Percentiles rank a stretch among this genome's conserved stretches.
Evolutionary conservation across 169 alveolate genomes (phyloP).

Genomic region (Plasmodium billcollinsi): DNA sequence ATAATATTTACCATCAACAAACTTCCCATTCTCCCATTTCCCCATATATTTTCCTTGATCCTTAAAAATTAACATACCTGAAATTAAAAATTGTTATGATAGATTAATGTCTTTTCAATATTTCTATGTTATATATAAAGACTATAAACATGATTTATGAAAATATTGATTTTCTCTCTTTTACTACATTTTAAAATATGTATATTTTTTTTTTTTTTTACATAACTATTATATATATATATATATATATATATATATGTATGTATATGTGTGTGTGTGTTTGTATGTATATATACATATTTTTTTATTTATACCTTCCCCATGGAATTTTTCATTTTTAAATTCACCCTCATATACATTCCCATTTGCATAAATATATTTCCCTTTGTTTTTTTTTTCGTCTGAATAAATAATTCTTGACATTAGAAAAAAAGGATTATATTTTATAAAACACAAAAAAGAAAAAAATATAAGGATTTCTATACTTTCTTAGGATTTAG

Average conservation of each 20-base stretch:
- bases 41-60: conserved; percentile 51
- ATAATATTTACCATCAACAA: conserved; percentile 31
- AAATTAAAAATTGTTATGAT: neutral
- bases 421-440: conserved; percentile 14
- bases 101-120: neutral
- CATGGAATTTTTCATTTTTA: conserved; percentile 66
- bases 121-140: no score
- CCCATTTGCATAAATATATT: conserved; percentile 58
- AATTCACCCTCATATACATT: conserved; percentile 56
- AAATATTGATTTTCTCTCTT: neutral
- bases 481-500: no score
- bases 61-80: conserved; percentile 54
- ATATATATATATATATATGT: neutral
- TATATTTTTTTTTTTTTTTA: neutral
- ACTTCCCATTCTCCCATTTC: conserved; percentile 61
- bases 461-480: no score
- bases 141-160: no score
- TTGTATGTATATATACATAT: no score
- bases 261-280: neutral
- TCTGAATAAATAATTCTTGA: conserved; percentile 34
- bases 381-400: conserved; percentile 58
- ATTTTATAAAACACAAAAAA: no score
- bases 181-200: neutral
- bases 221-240: neutral
- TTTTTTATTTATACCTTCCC: conserved; percentile 24